Conservation (phyloP, 2,329 filamentous ascomycete genomes). For the Alternaria postmessia region DNA sequence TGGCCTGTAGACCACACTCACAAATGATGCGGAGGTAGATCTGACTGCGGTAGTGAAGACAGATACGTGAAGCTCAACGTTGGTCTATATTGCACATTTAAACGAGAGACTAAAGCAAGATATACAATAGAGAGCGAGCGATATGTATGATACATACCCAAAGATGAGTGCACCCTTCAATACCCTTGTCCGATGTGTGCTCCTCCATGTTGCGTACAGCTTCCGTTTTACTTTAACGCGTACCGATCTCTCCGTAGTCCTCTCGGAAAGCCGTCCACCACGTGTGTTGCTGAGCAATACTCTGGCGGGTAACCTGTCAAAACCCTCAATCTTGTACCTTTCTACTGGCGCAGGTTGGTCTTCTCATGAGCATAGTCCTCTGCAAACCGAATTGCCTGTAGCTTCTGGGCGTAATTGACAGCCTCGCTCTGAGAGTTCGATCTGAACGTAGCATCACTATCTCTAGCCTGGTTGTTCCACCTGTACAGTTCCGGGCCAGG, state of each 20-base stretch:
- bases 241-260: too few species aligned
- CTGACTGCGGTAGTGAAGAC: neutral
- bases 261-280: too few species aligned
- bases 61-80: neutral
- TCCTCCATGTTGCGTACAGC: too few species aligned
- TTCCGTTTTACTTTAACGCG: too few species aligned
- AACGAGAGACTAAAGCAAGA: too few species aligned
- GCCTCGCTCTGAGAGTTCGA: neutral
- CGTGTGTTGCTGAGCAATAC: neutral
- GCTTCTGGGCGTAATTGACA: constrained; percentile 4
- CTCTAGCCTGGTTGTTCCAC: constrained; percentile 12
- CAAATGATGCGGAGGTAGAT: too few species aligned
- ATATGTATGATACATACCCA: too few species aligned
- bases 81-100: neutral
- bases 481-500: constrained; percentile 15
- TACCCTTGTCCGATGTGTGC: too few species aligned
- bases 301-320: neutral
- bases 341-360: neutral
- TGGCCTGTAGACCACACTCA: too few species aligned
- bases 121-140: too few species aligned
- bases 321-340: neutral
- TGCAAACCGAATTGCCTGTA: constrained; percentile 2
- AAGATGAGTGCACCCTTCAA: too few species aligned
- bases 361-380: too few species aligned
- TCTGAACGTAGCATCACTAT: constrained; percentile 10